Conservation (phyloP, 345 rosid genomes). For the Camelina sativa region DNA sequence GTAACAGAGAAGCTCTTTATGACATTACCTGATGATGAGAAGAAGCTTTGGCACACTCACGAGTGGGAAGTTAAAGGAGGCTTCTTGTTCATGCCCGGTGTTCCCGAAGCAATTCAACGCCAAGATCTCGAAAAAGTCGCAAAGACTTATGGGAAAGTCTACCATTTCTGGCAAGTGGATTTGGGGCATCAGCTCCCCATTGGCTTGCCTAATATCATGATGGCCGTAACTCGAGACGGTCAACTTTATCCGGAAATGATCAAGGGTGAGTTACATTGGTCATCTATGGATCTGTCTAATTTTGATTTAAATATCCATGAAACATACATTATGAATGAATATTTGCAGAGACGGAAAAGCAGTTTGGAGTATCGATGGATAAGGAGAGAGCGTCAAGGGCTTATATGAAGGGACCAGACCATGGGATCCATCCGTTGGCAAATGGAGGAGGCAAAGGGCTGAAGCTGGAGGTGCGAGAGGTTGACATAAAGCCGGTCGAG, state of each 20-base stretch:
- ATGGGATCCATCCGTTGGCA: slow-evolving; percentile 72
- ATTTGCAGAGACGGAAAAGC: slow-evolving; percentile 54
- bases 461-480: slow-evolving; percentile 56
- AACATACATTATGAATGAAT: slow-evolving; percentile 5
- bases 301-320: background rate
- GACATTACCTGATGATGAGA: slow-evolving; percentile 71
- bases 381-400: slow-evolving; percentile 60
- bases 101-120: slow-evolving; percentile 62
- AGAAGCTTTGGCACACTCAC: slow-evolving; percentile 77
- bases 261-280: slow-evolving; percentile 34
- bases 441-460: slow-evolving; percentile 73
- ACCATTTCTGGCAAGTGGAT: slow-evolving; percentile 92
- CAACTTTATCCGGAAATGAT: slow-evolving; percentile 63
- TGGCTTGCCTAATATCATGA: slow-evolving; percentile 79
- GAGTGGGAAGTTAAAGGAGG: slow-evolving; percentile 90
- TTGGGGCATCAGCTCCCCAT: slow-evolving; percentile 70
- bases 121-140: slow-evolving; percentile 70
- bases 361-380: slow-evolving; percentile 53
- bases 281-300: background rate
- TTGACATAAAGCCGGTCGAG: slow-evolving; percentile 54
- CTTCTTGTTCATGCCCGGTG: slow-evolving; percentile 68
- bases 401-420: slow-evolving; percentile 62
- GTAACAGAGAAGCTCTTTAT: slow-evolving; percentile 70
- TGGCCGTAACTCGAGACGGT: slow-evolving; percentile 70
- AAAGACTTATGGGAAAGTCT: slow-evolving; percentile 72